Conservation (phyloP, 768 basidiomycete species). For the Psilocybe sp. region DNA sequence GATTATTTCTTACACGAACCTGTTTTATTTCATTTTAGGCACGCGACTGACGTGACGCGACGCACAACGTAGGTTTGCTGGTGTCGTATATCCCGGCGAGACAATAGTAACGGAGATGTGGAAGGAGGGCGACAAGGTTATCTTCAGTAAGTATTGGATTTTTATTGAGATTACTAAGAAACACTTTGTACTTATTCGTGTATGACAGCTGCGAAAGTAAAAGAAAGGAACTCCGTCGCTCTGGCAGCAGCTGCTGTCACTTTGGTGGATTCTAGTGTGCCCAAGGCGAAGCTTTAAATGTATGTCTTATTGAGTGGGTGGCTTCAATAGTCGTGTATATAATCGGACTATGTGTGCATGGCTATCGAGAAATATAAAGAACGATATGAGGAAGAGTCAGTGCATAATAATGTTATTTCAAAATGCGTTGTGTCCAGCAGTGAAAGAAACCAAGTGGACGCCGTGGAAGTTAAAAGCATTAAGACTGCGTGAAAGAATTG, state of each 20-base stretch:
- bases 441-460: too few species aligned
- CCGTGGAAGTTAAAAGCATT: too few species aligned
- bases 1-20: neutral
- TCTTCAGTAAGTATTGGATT: constrained; percentile 71
- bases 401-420: neutral
- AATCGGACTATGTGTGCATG: neutral
- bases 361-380: too few species aligned
- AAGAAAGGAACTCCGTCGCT: constrained; percentile 74
- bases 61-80: constrained; percentile 61
- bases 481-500: too few species aligned
- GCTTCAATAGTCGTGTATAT: neutral
- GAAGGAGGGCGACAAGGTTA: constrained; percentile 89
- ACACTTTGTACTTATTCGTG: neutral
- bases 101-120: constrained; percentile 97
- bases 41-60: neutral
- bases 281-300: constrained; percentile 52
- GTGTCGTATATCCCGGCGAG: constrained; percentile 92
- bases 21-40: too few species aligned
- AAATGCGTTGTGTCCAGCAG: too few species aligned
- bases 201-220: constrained; percentile 74
- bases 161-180: neutral
- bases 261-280: constrained; percentile 43
- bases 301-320: neutral
- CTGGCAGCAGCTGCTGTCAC: constrained; percentile 84
- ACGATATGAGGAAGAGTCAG: too few species aligned